Evolutionary conservation across 2,329 filamentous ascomycete genomes (phyloP), one percentile per base, ranked within the genome.

Genomic region (Monosporascus cannonballus): DNA sequence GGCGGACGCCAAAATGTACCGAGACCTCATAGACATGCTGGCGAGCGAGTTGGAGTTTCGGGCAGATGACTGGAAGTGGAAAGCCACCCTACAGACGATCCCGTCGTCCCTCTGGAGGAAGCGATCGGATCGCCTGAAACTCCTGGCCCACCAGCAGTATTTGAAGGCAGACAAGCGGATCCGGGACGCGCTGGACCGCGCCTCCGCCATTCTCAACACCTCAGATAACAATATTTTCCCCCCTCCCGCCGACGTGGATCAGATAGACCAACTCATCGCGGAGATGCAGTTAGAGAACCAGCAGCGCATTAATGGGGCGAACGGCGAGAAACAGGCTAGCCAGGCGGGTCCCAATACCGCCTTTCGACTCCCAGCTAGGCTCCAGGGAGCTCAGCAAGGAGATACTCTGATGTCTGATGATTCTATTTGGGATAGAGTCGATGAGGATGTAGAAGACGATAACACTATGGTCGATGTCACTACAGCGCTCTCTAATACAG

Each of bases 121-220:
- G n/a, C 30, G 38, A 1, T 18, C 49, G 1, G 54, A 60, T 9
- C 53, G 59, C 14, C 42, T 59, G 3, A 42, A 51, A 14, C 48
- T 53, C 17, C 47, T 64, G 15, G 64, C 59, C 1, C 9, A 51
- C 0, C 54, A 46, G 9, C 60, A 65, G 42, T 67, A 63, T 30
- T n/a, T 25, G 2, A 46, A 46, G n/a, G 27, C 54, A 3, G 54
- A 60, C 37, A 50, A 50, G 4, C 56, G 54, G 11, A 56, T 67
- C 30, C 65, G 63, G 6, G 9, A 34, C 0, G 51, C 54, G 1
- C 37, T 67, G 1, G 61, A 66, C 38, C 56, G 59, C 9, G 60
- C 50, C 48, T 36, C 59, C 24, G 1, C 5, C 1, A 41, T 54
- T 18, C 20, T 54, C 11, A 24, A 39, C 14, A 4, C 11, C 7